Evolutionary conservation across 2,329 filamentous ascomycete species (phyloP).

Genomic region (Fusarium xyrophilum): DNA sequence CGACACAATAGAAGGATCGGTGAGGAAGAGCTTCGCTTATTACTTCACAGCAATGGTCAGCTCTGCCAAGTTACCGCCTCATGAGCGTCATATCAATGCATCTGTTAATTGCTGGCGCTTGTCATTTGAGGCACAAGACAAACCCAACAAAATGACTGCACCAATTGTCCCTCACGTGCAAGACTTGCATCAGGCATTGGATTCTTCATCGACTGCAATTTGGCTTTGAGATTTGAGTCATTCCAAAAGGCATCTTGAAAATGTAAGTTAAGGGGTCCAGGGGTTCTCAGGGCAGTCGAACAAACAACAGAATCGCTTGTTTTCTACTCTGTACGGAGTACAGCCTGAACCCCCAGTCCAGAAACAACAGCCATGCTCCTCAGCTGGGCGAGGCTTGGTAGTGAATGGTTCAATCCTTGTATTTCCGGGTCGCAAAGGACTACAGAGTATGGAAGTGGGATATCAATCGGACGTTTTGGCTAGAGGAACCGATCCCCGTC

Average conservation of each 20-base stretch:
- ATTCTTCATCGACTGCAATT: neutral
- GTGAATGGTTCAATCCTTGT: slow-evolving; percentile 11
- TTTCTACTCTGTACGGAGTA: neutral
- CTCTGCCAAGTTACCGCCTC: neutral
- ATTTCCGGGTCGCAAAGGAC: neutral
- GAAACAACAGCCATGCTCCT: slow-evolving; percentile 23
- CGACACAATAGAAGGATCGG: neutral
- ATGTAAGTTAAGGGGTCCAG: neutral
- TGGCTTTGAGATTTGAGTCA: neutral
- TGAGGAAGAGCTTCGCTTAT: slow-evolving; percentile 22
- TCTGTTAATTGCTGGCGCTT: neutral
- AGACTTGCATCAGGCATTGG: neutral
- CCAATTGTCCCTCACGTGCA: slow-evolving; percentile 20
- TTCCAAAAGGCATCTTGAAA: neutral
- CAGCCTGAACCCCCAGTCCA: slow-evolving; percentile 18
- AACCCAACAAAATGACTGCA: slow-evolving; percentile 24
- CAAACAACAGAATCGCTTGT: slow-evolving; percentile 22
- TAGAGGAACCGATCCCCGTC: slow-evolving; percentile 11
- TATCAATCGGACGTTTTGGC: slow-evolving; percentile 22
- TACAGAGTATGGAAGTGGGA: slow-evolving; percentile 6
- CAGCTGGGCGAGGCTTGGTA: slow-evolving; percentile 17
- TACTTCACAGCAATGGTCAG: slow-evolving; percentile 2
- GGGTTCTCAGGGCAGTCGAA: neutral
- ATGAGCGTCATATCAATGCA: slow-evolving; percentile 3
- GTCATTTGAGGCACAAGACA: slow-evolving; percentile 11